Percentiles rank a stretch among this genome's conserved stretches.
Evolutionary conservation across 331 rosid species (phyloP).

Genomic region (Malus hybrid): DNA sequence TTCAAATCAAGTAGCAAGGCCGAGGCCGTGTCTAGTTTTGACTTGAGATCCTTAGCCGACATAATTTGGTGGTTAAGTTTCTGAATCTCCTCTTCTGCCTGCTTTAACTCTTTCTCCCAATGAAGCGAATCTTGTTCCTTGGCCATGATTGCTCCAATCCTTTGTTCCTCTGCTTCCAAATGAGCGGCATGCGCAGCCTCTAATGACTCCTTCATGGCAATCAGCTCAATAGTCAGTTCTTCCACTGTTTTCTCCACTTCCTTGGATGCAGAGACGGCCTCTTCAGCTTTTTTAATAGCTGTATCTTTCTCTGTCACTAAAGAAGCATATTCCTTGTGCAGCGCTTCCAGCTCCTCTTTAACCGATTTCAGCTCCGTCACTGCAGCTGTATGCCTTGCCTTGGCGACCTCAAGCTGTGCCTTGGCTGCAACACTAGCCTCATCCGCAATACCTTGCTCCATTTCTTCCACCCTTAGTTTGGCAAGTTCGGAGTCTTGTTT

Average conservation of each 20-base stretch:
- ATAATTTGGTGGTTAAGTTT: conserved; percentile 58
- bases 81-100: conserved; percentile 82
- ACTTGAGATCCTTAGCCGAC: conserved; percentile 74
- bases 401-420: conserved; percentile 96
- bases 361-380: conserved; percentile 64
- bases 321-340: conserved; percentile 55
- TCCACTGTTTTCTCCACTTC: conserved; percentile 80
- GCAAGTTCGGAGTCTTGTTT: conserved; percentile 96
- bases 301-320: conserved; percentile 61
- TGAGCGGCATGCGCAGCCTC: conserved; percentile 87
- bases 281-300: conserved; percentile 72
- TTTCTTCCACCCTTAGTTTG: conserved; percentile 88
- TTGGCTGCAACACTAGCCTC: conserved; percentile 89
- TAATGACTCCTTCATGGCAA: conserved; percentile 59
- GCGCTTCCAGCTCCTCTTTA: conserved; percentile 65
- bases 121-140: conserved; percentile 81
- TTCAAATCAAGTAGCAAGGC: conserved; percentile 72
- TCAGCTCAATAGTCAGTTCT: conserved; percentile 75
- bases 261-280: conserved; percentile 62
- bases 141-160: conserved; percentile 79
- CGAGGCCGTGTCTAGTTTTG: conserved; percentile 77
- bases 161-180: conserved; percentile 95
- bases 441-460: conserved; percentile 86
- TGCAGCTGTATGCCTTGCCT: conserved; percentile 71
- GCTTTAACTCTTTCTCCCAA: conserved; percentile 89